A percentile compares a stretch with the other conserved stretches of the same genome.
These are phyloP conservation scores for Chlorencoelia australis DNA, from an alignment of 2,329 filamentous ascomycete genomes.

Conservation along the genomic window DNA sequence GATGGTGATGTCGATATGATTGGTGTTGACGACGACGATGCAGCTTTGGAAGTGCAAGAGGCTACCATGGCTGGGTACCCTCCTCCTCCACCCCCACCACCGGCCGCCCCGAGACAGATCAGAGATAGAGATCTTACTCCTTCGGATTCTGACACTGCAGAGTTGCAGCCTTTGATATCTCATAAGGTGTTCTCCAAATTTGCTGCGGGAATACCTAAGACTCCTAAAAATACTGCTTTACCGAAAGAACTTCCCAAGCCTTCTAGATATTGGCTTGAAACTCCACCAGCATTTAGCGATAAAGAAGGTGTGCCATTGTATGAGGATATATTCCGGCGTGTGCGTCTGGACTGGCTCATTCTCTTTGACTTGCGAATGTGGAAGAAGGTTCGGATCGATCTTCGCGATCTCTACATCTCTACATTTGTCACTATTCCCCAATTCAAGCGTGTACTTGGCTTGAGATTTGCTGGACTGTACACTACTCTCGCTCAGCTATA, in stretches of 20 bases:
- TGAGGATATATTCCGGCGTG: constrained; percentile 81
- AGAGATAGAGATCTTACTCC: constrained; percentile 55
- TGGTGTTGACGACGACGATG: constrained; percentile 33
- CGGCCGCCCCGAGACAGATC: constrained; percentile 33
- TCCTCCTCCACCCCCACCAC: constrained; percentile 45
- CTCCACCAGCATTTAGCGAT: constrained; percentile 58
- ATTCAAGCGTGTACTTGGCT: constrained; percentile 87
- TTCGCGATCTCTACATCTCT: constrained; percentile 89
- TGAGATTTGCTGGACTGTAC: constrained; percentile 92
- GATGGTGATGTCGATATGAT: constrained; percentile 35
- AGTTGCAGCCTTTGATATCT: constrained; percentile 47
- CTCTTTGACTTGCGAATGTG: constrained; percentile 91
- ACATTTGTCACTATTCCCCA: constrained; percentile 92
- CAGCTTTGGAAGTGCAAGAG: constrained; percentile 65
- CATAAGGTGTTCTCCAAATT: constrained; percentile 52
- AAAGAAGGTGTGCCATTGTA: constrained; percentile 55
- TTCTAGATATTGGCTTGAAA: constrained; percentile 78
- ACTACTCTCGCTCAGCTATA: constrained; percentile 90
- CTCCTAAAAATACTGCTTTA: constrained; percentile 49
- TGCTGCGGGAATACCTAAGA: constrained; percentile 69
- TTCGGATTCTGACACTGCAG: constrained; percentile 63
- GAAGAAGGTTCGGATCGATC: constrained; percentile 87
- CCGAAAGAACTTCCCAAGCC: constrained; percentile 45
- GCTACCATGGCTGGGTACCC: constrained; percentile 70
- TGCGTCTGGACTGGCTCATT: constrained; percentile 88